Evolutionary conservation across 192 early-diverging fungal species (phyloP), one percentile per base, ranked within the genome.

Genomic region (Entrophospora sp.): DNA sequence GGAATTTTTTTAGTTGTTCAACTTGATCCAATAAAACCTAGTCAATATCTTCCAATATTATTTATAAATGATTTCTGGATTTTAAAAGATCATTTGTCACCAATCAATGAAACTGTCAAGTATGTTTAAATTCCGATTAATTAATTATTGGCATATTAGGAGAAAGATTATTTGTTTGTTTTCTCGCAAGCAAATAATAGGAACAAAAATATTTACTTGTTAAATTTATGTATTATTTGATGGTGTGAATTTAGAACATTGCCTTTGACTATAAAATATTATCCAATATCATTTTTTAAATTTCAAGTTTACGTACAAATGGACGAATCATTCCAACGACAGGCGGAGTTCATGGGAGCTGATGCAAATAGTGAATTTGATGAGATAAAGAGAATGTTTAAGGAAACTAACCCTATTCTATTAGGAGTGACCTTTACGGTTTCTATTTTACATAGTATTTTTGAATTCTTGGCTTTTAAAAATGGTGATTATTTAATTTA

Each of bases 381-480:
- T 64, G 87, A 94, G 66, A 72, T 96, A 32, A 96, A 96, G 78
- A 79, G 90, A 46, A 94, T 94, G 90, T 82, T 96, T 64, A 61
- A 83, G 55, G 93, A 96, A 46, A 96, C 93, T 35, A 96, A 93
- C 71, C 92, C 92, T 3, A 82, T 85, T 49, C 73, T 96, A 4
- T 71, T 96, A 49, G 80, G 73, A 2, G 64, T 90, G 4, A 96
- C 93, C 4, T 76, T 90, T n/a, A 43, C 75, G 30, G 92, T 94
- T 25, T 89, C 88, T 32, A 46, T 87, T 16, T 69, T 96, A 7
- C 93, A 96, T 73, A 85, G 83, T 49, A 59, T 89, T 1, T 96
- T 96, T 80, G 92, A 94, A 71, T 89, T 96, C 67, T 73, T 95
- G 66, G 93, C 93, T 0, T 95, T 95, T 73, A 95, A 94, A 79